These are phyloP conservation scores for Ogataea corticis DNA, from an alignment of 805 yeast genomes.

Conservation along the genomic window DNA sequence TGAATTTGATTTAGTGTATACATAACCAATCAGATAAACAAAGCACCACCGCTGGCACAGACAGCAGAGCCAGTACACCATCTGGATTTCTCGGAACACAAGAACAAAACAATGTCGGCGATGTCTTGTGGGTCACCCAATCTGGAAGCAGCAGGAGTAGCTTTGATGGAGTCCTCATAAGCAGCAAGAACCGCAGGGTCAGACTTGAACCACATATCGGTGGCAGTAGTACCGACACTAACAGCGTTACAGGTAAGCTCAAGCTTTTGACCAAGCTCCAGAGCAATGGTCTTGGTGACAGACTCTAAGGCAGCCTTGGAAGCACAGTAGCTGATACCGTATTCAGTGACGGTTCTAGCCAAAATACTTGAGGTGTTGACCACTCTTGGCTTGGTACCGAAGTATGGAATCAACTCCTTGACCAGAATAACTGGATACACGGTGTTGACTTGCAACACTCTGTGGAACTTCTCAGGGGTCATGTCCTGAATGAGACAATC, in stretches of 20 bases:
- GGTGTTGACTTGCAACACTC: constrained; percentile 13
- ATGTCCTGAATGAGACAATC: constrained; percentile 8
- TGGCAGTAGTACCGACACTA: constrained; percentile 17
- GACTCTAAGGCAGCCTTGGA: constrained; percentile 22
- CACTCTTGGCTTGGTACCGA: constrained; percentile 16
- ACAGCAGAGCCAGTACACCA: constrained; percentile 20
- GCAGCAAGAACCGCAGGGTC: constrained; percentile 15
- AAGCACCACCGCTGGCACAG: constrained; percentile 22
- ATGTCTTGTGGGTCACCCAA: constrained; percentile 24
- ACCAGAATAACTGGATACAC: constrained; percentile 10
- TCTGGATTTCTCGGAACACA: constrained; percentile 18
- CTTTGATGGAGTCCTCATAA: constrained; percentile 8
- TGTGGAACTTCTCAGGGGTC: constrained; percentile 8
- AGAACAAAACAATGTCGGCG: constrained; percentile 19
- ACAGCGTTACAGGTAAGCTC: constrained; percentile 19
- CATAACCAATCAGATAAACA: constrained; percentile 5
- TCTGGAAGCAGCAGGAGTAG: constrained; percentile 22
- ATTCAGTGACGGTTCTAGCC: constrained; percentile 13
- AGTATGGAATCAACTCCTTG: constrained; percentile 12
- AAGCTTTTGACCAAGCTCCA: constrained; percentile 19
- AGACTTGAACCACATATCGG: constrained; percentile 19
- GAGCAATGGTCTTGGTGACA: constrained; percentile 17
- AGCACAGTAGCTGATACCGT: constrained; percentile 13
- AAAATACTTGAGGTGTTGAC: constrained; percentile 15
- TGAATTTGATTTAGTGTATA: too few relatives aligned